phyloP scores from a whole-genome alignment of 2,329 filamentous ascomycete genomes.

The Ceratocystis ficicola region DNA sequence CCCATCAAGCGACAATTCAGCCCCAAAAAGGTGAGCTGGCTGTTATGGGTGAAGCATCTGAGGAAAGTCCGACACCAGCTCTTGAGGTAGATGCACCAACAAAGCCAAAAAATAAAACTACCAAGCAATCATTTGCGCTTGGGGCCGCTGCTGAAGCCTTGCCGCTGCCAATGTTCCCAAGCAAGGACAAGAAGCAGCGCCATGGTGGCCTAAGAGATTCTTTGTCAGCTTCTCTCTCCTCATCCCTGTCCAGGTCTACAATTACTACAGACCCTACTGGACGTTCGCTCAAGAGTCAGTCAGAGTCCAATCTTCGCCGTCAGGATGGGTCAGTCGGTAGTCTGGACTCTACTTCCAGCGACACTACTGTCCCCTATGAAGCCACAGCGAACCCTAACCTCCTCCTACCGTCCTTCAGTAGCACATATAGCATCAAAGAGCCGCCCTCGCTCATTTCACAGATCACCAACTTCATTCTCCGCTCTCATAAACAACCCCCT shows the following conservation, averaged over 20 bases:
- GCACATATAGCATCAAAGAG: conserved; percentile 54
- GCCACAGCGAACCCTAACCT: conserved; percentile 42
- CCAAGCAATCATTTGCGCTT: neutral
- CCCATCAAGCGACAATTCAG: neutral
- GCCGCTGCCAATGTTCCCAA: neutral
- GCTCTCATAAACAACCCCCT: conserved; percentile 37
- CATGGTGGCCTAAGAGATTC: neutral
- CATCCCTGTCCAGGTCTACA: conserved; percentile 28
- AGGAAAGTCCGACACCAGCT: conserved; percentile 42
- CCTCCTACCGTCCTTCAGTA: conserved; percentile 55
- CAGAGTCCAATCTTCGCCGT: conserved; percentile 9
- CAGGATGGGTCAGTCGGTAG: neutral
- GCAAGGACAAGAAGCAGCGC: conserved; percentile 12
- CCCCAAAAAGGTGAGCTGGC: conserved; percentile 41
- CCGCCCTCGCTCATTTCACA: conserved; percentile 60
- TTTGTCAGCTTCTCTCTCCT: conserved; percentile 29
- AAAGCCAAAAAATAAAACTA: neutral
- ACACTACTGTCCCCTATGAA: neutral
- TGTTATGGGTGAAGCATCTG: conserved; percentile 44
- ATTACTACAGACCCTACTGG: conserved; percentile 25
- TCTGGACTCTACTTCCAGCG: conserved; percentile 10
- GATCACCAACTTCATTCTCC: conserved; percentile 46
- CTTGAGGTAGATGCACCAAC: neutral
- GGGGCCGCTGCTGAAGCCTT: neutral
- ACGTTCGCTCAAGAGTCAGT: conserved; percentile 16